Base-by-base conservation (phyloP, 228 moss, liverwort and hornwort species). In the Sphagnum magellanicum region DNA sequence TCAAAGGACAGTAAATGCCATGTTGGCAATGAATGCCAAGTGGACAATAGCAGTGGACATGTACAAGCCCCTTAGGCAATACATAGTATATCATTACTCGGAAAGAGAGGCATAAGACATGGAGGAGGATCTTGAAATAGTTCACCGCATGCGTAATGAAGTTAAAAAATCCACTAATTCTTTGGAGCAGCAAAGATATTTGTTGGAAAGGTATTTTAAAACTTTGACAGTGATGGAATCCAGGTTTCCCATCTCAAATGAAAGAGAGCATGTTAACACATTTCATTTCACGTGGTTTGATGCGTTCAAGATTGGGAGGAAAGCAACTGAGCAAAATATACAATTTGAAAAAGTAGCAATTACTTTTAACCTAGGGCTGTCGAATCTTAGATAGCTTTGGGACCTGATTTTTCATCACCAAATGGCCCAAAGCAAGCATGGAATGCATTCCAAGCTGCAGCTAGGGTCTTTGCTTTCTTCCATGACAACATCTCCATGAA, bases 401-500 rank as follows among this genome's bases (percentile, higher is more conserved):
- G 94, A 16, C 92, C 98, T 15, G 98, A 98, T 82, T 76, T 94
- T 57, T 85, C 98, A 8, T 61, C 81, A 48, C 63, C 89, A 49
- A 84, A 71, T 4, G 98, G 98, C 8, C 78, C 94, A 77, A 98
- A 98, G 73, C 94, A 90, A 76, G 98, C 98, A 59, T 98, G 98
- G 53, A 89, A 87, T 66, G 88, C 91, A 9, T 98, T 98, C 50
- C 94, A 94, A 76, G 94, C 98, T 5, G 85, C 98, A 7, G 98
- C 98, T 8, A 94, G 98, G 6, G 98, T 92, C 16, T 98, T 98
- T 71, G 98, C 94, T 66, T 92, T 86, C 76, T 76, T 98, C 57
- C 74, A 94, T 73, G 98, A 98, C 67, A 91, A 98, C 15, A 94
- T 98, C 55, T 94, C 98, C 16, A 98, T 98, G 98, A 98, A 98